phyloP scores from a whole-genome alignment of 768 basidiomycete species.

The Mycena chlorophos region DNA sequence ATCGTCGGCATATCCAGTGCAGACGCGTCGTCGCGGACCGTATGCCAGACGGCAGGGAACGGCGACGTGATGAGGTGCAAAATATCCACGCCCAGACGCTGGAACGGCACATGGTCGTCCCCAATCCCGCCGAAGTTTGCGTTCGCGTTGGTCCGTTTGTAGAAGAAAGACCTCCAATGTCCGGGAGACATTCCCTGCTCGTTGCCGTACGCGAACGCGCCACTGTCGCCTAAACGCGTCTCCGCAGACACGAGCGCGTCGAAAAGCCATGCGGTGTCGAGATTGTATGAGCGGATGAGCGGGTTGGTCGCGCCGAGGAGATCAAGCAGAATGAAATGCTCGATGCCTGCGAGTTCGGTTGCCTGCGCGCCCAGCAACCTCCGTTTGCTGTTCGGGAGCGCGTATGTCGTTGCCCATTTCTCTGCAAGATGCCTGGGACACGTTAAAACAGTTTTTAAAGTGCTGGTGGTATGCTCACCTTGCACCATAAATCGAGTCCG shows the following conservation, averaged over 20 bases:
- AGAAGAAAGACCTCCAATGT: constrained; percentile 68
- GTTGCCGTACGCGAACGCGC: constrained; percentile 54
- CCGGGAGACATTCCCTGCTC: constrained; percentile 46
- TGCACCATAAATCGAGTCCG: constrained; percentile 94
- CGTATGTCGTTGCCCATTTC: constrained; percentile 75
- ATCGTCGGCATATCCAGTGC: constrained; percentile 84
- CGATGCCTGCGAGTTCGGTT: constrained; percentile 76
- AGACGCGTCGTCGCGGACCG: constrained; percentile 76
- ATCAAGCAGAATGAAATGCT: constrained; percentile 91
- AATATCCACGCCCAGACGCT: constrained; percentile 78
- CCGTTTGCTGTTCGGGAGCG: constrained; percentile 58
- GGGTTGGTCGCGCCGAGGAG: constrained; percentile 82
- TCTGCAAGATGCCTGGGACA: constrained; percentile 77
- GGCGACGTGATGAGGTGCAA: constrained; percentile 88
- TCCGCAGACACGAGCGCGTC: constrained; percentile 77
- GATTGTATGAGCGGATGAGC: constrained; percentile 74
- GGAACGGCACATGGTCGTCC: constrained; percentile 94
- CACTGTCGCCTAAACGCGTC: constrained; percentile 61
- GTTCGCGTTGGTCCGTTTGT: constrained; percentile 42
- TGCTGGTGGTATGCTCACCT: constrained; percentile 48
- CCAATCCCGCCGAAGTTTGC: constrained; percentile 62
- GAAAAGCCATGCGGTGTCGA: constrained; percentile 92
- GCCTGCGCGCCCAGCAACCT: constrained; percentile 53
- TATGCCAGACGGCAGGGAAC: constrained; percentile 92
- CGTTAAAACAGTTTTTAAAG: constrained; percentile 3